phyloP scores from a whole-genome alignment of 257 asterid genomes.

The Marsdenia floribunda region DNA sequence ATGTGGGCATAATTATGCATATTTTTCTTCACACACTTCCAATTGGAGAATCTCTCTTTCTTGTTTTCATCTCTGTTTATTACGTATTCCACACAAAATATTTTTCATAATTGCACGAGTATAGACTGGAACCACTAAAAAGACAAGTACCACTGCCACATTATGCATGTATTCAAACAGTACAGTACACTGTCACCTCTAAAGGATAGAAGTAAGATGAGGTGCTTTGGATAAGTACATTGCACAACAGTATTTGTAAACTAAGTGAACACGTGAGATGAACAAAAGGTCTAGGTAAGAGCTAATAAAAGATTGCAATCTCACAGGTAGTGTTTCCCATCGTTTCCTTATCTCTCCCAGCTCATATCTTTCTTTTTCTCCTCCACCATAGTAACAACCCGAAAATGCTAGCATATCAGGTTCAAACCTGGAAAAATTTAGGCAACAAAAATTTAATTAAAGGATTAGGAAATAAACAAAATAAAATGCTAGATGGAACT shows the following conservation, averaged over 20 bases:
- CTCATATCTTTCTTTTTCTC: conserved; percentile 41
- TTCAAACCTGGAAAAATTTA: conserved; percentile 37
- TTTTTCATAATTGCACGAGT: not conserved
- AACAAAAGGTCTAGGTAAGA: not conserved
- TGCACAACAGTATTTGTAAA: not conserved
- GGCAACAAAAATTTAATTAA: conserved; percentile 1
- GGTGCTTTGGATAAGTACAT: not conserved
- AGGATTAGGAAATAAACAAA: not conserved
- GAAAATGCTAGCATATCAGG: conserved; percentile 56
- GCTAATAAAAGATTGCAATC: conserved; percentile 9
- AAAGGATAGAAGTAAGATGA: not conserved
- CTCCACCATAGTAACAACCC: conserved; percentile 51
- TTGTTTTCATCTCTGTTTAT: not conserved
- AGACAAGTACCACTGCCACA: not conserved
- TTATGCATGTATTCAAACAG: not conserved
- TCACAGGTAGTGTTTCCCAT: conserved; percentile 48
- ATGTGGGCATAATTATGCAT: not conserved
- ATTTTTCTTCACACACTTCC: not conserved
- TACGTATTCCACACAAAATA: not conserved
- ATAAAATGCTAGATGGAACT: too few species aligned
- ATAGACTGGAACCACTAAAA: not conserved
- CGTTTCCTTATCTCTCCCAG: conserved; percentile 45
- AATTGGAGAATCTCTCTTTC: not conserved
- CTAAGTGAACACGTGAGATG: not conserved
- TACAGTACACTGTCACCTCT: not conserved